phyloP scores from a whole-genome alignment of 2,329 filamentous ascomycete genomes.

The Trichoderma gracile region DNA sequence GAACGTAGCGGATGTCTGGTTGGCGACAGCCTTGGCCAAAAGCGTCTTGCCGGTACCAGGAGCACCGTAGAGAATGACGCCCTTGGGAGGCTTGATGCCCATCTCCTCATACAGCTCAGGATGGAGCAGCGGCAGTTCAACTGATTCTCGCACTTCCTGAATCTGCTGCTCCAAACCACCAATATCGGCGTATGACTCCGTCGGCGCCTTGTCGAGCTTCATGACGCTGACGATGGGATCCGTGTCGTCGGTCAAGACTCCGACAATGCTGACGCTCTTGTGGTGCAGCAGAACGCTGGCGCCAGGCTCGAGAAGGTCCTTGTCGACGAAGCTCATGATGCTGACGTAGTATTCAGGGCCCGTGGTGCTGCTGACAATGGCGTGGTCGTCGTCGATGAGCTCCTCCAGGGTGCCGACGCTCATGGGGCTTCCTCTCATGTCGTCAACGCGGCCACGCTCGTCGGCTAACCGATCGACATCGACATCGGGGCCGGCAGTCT shows the following conservation, averaged over 20 bases:
- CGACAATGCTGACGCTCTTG: conserved; percentile 96
- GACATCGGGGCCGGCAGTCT: conserved; percentile 69
- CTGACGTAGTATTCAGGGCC: conserved; percentile 99
- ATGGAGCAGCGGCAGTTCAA: conserved; percentile 91
- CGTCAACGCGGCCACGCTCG: conserved; percentile 90
- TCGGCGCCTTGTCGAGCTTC: conserved; percentile 98
- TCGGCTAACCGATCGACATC: conserved; percentile 83
- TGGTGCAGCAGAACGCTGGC: conserved; percentile 94
- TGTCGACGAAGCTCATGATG: conserved; percentile 99
- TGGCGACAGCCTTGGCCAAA: conserved; percentile 94
- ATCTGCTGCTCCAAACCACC: conserved; percentile 94
- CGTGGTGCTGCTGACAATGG: conserved; percentile 95
- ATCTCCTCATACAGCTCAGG: conserved; percentile 99
- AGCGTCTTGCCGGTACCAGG: conserved; percentile 97
- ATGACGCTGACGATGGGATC: conserved; percentile 96
- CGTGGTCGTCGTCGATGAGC: conserved; percentile 98
- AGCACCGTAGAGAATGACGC: conserved; percentile 96
- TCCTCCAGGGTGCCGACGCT: conserved; percentile 96
- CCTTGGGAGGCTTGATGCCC: conserved; percentile 99
- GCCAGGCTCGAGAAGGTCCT: conserved; percentile 93
- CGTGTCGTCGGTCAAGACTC: conserved; percentile 92
- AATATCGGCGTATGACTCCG: conserved; percentile 97
- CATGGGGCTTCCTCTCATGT: conserved; percentile 99
- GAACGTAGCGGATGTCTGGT: conserved; percentile 98
- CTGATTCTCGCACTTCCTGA: conserved; percentile 95